phyloP scores from a whole-genome alignment of 1,284 basidiomycete genomes.

The Pseudozyma sp. region DNA sequence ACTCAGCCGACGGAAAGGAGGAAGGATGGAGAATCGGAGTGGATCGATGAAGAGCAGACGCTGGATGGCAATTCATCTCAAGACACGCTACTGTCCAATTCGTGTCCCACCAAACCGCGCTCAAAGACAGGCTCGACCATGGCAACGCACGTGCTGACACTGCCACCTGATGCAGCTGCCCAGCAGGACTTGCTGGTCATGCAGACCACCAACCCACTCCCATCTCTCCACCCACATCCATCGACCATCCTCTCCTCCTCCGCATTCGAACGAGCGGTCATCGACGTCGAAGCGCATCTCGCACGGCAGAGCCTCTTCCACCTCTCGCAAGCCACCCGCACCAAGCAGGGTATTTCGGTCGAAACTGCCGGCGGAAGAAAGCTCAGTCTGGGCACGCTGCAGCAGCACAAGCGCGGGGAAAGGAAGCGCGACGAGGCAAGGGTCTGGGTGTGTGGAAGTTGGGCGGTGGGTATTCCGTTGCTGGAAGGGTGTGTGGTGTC shows the following conservation, averaged over 20 bases:
- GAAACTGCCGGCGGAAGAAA: slow-evolving; percentile 5
- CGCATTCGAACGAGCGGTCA: slow-evolving; percentile 57
- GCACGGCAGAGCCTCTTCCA: slow-evolving; percentile 16
- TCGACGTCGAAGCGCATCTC: slow-evolving; percentile 25
- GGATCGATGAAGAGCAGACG: slow-evolving; percentile 3
- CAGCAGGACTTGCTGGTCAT: slow-evolving; percentile 25
- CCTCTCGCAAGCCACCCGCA: neutral
- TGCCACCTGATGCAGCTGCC: neutral
- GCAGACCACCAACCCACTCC: slow-evolving; percentile 64
- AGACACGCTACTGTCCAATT: slow-evolving; percentile 5
- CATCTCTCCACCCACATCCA: slow-evolving; percentile 27
- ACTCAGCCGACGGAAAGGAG: neutral
- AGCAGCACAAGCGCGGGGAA: neutral
- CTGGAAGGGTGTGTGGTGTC: slow-evolving; percentile 40
- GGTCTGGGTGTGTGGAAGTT: slow-evolving; percentile 32
- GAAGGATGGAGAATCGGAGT: neutral
- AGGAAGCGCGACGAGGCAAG: neutral
- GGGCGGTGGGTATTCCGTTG: slow-evolving; percentile 30
- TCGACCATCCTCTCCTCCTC: slow-evolving; percentile 33
- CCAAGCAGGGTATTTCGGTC: neutral
- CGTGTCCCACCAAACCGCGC: neutral
- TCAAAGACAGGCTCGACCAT: slow-evolving; percentile 36
- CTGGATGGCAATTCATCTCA: neutral
- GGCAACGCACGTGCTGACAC: slow-evolving; percentile 57
- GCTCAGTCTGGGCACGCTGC: slow-evolving; percentile 14